These are phyloP conservation scores for Beauveria scarabaeidicola DNA, from an alignment of 2,329 filamentous ascomycete species.

Conservation along the genomic window DNA sequence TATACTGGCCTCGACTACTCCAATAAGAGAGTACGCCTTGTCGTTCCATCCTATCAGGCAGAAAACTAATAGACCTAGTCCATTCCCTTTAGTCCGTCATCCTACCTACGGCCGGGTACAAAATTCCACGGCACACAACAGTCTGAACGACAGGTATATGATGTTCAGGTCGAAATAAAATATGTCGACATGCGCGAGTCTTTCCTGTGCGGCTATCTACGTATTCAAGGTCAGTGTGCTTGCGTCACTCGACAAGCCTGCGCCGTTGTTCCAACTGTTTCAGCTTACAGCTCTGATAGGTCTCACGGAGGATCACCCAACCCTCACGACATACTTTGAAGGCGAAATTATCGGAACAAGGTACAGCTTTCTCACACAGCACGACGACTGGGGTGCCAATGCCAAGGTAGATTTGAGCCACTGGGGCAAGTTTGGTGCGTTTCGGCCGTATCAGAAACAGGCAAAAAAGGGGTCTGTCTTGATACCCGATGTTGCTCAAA, in stretches of 20 bases:
- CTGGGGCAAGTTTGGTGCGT: slow-evolving; percentile 85
- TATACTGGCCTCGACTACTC: slow-evolving; percentile 9
- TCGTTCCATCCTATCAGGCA: neutral
- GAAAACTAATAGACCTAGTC: slow-evolving; percentile 39
- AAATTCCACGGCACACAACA: slow-evolving; percentile 86
- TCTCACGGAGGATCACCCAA: slow-evolving; percentile 89
- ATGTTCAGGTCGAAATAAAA: slow-evolving; percentile 95
- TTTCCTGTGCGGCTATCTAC: slow-evolving; percentile 87
- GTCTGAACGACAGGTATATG: slow-evolving; percentile 86
- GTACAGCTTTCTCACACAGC: slow-evolving; percentile 86
- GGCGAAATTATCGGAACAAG: slow-evolving; percentile 95
- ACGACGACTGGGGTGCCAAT: slow-evolving; percentile 83
- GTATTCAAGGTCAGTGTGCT: slow-evolving; percentile 67
- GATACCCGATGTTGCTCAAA: slow-evolving; percentile 65
- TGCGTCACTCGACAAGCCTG: slow-evolving; percentile 16
- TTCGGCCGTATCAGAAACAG: slow-evolving; percentile 61
- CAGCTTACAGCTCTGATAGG: slow-evolving; percentile 42
- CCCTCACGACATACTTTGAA: slow-evolving; percentile 96
- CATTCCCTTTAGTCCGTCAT: slow-evolving; percentile 72
- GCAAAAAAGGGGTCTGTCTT: slow-evolving; percentile 45
- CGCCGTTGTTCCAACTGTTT: slow-evolving; percentile 7
- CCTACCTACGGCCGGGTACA: slow-evolving; percentile 78
- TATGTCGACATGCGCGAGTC: slow-evolving; percentile 92
- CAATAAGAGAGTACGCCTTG: slow-evolving; percentile 41
- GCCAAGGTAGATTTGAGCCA: slow-evolving; percentile 88